Evolutionary conservation across 345 rosid genomes (phyloP).

Genomic region (Syzygium aqueum): DNA sequence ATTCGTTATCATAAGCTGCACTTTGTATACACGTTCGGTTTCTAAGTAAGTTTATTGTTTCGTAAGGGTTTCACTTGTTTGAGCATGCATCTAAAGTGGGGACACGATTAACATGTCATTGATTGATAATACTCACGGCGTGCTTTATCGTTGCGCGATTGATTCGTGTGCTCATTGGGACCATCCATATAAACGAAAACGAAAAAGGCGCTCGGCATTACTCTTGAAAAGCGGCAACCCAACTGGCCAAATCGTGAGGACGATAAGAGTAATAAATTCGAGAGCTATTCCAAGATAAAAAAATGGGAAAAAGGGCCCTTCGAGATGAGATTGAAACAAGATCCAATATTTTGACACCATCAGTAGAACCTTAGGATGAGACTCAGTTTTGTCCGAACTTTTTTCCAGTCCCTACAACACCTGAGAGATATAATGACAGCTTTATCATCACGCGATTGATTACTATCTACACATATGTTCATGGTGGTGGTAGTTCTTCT

Average conservation of each 20-base stretch:
- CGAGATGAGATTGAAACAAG: not conserved
- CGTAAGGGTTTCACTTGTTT: not conserved
- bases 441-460: too few species aligned
- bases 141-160: not conserved
- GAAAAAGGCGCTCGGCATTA: not conserved
- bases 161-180: not conserved
- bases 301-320: not conserved
- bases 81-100: not conserved
- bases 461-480: not conserved
- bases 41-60: too few species aligned
- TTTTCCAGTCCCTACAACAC: not conserved
- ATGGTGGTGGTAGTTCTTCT: not conserved
- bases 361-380: not conserved
- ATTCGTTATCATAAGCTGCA: fast-evolving
- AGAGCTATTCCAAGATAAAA: not conserved
- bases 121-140: not conserved
- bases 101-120: not conserved
- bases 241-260: not conserved
- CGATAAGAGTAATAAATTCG: not conserved
- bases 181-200: not conserved
- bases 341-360: not conserved
- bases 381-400: not conserved
- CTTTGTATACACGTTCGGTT: not conserved
- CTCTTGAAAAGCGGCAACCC: not conserved
- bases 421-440: not conserved